Evolutionary conservation across 768 basidiomycete species (phyloP).

Genomic region (Ramaria sp.): DNA sequence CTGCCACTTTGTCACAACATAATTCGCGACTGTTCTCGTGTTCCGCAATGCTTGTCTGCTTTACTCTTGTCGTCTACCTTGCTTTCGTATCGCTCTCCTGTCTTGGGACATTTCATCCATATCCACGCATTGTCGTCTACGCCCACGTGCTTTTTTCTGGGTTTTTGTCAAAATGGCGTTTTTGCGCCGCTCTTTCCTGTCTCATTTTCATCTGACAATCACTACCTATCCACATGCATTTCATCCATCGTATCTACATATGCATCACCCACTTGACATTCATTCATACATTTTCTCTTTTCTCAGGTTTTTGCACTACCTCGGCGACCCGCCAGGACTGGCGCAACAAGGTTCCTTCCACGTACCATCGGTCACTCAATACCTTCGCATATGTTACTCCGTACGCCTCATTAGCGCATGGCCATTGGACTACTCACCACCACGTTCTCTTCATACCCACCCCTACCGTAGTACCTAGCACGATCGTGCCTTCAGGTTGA

Average conservation of each 20-base stretch:
- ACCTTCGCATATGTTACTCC: conserved; percentile 10
- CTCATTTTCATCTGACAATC: conserved; percentile 4
- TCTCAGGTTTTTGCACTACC: background rate
- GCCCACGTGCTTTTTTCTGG: background rate
- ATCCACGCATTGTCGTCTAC: background rate
- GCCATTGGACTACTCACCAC: conserved; percentile 4
- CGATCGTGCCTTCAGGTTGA: background rate
- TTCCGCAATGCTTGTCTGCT: background rate
- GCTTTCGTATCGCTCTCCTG: conserved; percentile 1
- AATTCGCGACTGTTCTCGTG: background rate
- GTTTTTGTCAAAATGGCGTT: background rate
- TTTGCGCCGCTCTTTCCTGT: background rate
- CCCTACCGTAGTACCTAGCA: background rate
- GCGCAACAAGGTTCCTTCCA: background rate
- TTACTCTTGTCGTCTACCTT: background rate
- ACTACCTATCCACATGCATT: background rate
- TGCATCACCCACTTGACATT: background rate
- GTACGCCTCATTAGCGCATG: conserved; percentile 1
- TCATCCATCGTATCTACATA: background rate
- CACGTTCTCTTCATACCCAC: background rate
- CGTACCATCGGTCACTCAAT: background rate
- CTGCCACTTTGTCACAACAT: background rate
- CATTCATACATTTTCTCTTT: conserved; percentile 3
- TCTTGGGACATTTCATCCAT: background rate
- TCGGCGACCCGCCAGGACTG: background rate